Conservation (phyloP, 345 rosid species). For the Gossypium stocksii region DNA sequence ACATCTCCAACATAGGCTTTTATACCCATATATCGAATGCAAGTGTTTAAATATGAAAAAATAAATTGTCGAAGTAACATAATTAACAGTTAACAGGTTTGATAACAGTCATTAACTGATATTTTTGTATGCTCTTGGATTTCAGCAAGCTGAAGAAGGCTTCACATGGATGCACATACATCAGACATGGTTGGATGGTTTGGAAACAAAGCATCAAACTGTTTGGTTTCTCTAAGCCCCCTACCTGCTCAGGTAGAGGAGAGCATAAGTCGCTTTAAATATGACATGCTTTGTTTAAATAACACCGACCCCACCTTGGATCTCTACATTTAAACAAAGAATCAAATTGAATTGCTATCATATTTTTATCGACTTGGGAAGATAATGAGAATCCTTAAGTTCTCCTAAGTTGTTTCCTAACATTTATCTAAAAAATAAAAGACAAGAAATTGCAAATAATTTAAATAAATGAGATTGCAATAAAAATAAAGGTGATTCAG, state of each 20-base stretch:
- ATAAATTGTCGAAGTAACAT: too few species aligned
- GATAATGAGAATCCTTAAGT: too few species aligned
- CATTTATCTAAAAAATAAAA: too few species aligned
- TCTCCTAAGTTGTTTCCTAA: too few species aligned
- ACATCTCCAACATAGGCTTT: background rate
- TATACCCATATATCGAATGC: background rate
- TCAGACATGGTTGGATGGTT: slow-evolving; percentile 56
- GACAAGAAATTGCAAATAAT: background rate
- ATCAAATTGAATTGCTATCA: too few species aligned
- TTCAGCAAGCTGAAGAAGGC: slow-evolving; percentile 23
- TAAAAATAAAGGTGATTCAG: background rate
- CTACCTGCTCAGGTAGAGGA: background rate
- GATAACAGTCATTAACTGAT: background rate
- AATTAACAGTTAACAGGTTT: background rate
- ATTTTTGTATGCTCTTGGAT: background rate
- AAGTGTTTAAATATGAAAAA: background rate
- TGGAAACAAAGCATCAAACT: slow-evolving; percentile 24
- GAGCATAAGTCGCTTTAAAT: too few species aligned
- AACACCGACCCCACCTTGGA: too few species aligned
- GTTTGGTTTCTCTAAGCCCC: slow-evolving; percentile 33
- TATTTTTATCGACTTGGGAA: too few species aligned
- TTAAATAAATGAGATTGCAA: background rate
- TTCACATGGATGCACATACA: slow-evolving; percentile 53
- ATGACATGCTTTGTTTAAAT: too few species aligned
- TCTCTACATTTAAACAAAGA: too few species aligned